These are phyloP conservation scores for Fragaria ananassa DNA, from an alignment of 306 rosid genomes.

Conservation along the genomic window DNA sequence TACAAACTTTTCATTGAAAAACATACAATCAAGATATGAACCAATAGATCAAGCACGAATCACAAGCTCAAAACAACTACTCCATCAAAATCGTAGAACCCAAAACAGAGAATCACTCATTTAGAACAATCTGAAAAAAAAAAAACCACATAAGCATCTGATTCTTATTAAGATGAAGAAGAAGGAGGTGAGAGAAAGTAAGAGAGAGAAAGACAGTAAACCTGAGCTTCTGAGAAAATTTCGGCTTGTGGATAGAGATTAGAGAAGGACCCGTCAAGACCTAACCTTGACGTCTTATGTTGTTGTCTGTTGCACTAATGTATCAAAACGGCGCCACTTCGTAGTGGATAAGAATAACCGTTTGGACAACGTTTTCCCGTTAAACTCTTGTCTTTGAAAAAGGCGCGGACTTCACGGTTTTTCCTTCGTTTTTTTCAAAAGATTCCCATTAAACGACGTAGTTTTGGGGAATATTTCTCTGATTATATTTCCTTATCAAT, in stretches of 20 bases:
- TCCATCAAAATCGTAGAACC: neutral
- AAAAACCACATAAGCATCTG: neutral
- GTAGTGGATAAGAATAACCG: neutral
- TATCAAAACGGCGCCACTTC: constrained; percentile 2
- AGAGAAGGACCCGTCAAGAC: neutral
- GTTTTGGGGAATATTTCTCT: neutral
- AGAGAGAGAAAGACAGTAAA: neutral
- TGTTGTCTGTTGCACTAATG: neutral
- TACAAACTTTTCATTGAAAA: neutral
- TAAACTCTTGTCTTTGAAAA: neutral
- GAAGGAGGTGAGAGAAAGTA: neutral
- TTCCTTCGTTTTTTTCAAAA: neutral
- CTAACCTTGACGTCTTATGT: constrained; percentile 4
- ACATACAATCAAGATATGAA: neutral
- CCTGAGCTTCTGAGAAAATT: neutral
- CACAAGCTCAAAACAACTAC: neutral
- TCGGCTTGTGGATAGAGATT: constrained; percentile 9
- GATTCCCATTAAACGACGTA: neutral
- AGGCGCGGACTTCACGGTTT: neutral
- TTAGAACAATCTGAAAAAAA: neutral
- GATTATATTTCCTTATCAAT: neutral
- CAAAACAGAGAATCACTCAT: neutral
- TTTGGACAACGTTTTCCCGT: neutral
- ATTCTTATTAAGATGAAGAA: neutral
- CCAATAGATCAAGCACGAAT: neutral